Base-by-base conservation (phyloP, 768 basidiomycete species). In the Russula vinacea region DNA sequence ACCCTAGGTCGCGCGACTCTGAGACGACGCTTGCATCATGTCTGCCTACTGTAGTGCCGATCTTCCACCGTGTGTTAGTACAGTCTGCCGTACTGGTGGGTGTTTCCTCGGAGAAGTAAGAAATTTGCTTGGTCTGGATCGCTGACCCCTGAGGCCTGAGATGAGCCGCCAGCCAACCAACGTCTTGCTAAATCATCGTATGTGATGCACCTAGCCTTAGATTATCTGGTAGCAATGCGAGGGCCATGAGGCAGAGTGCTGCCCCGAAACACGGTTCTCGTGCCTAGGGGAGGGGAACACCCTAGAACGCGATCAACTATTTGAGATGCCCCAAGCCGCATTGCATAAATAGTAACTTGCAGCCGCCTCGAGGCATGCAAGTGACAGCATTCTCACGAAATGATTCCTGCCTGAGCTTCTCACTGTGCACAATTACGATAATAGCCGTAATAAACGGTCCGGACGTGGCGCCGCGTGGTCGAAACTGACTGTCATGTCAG, bases 221-320 rank as follows among this genome's bases (percentile, higher is more conserved):
- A 29, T 35, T 44, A 5, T 33, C 35, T 47, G 24, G 19, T 32
- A 33, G 35, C 49, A 8, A n/a, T 24, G 10, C 19, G 19, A 29
- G 11, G 7, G 53, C 37, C 57, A 55, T 50, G 63, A 55, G 58
- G 58, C 44, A n/a, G 22, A 45, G n/a, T 22, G 44, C 44, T n/a
- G 44, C 10, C n/a, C n/a, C n/a, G 44, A 45, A 45, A 45, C 52
- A 50, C 37, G 8, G 29, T 42, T 60, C 53, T 55, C 45, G 52
- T 58, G 58, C 55, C 33, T 26, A 51, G 44, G 29, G 57, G 51
- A 64, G 44, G 50, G n/a, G 39, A 24, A 57, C 26, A 24, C 40
- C 33, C 24, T n/a, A 33, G 39, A 57, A 33, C 17, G 13, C 29
- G 56, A 45, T 37, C 62, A 17, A 29, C 13, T 29, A 29, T 44